Percentiles rank a stretch among this genome's conserved stretches.
phyloP scores from a whole-genome alignment of 257 asterid species.

The Linaria vulgaris region DNA sequence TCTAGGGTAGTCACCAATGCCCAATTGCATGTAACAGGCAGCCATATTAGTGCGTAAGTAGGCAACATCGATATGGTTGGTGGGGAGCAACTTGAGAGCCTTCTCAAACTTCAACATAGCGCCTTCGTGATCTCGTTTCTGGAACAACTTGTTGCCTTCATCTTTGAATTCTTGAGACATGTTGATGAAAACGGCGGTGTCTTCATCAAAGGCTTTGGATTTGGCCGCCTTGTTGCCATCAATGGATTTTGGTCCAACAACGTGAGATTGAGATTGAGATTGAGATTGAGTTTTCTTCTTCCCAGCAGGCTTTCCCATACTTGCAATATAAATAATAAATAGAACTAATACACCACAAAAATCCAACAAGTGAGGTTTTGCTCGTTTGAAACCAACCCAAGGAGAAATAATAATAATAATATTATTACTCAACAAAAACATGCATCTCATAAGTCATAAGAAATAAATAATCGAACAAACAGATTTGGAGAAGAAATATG shows the following conservation, averaged over 20 bases:
- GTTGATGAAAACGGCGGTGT: constrained; percentile 81
- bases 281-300: constrained; percentile 60
- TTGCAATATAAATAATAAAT: too few relatives aligned
- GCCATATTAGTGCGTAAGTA: constrained; percentile 84
- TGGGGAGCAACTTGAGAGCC: constrained; percentile 76
- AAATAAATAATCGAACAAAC: too few relatives aligned
- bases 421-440: too few relatives aligned
- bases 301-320: constrained; percentile 85
- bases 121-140: constrained; percentile 83
- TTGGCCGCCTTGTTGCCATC: constrained; percentile 45
- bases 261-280: too few relatives aligned
- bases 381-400: too few relatives aligned
- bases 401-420: too few relatives aligned
- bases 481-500: too few relatives aligned
- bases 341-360: constrained; percentile 20
- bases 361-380: too few relatives aligned
- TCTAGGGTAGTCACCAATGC: constrained; percentile 87
- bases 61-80: constrained; percentile 78
- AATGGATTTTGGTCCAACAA: constrained; percentile 43
- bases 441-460: too few relatives aligned
- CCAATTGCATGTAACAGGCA: constrained; percentile 86
- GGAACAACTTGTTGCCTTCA: constrained; percentile 74
- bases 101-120: constrained; percentile 91
- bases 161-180: constrained; percentile 93
- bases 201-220: constrained; percentile 78